These are phyloP conservation scores for Veloboletus limbatus DNA, from an alignment of 1,284 basidiomycete genomes.

Conservation along the genomic window DNA sequence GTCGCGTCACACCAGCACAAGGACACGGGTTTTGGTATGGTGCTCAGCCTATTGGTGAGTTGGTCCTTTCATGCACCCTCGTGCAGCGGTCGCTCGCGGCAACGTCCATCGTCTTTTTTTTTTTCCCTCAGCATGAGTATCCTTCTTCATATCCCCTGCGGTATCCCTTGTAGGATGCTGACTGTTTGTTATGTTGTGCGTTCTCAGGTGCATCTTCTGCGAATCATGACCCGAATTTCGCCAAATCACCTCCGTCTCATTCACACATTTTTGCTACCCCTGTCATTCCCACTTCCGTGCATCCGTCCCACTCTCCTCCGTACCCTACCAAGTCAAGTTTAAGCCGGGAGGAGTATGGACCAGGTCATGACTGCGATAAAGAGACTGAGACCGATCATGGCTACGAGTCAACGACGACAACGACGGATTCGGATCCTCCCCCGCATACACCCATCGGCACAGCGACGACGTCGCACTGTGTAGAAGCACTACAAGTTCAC, in stretches of 20 bases:
- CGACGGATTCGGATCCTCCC: slow-evolving; percentile 29
- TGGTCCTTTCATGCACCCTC: not conserved
- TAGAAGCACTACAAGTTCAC: slow-evolving; percentile 8
- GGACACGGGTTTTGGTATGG: slow-evolving; percentile 27
- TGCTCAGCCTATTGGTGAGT: slow-evolving; percentile 22
- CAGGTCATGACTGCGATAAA: slow-evolving; percentile 17
- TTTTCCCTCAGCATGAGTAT: not conserved
- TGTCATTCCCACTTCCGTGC: slow-evolving; percentile 1
- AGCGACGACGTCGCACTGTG: slow-evolving; percentile 5
- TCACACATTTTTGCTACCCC: slow-evolving; percentile 5
- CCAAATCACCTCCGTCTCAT: slow-evolving; percentile 5
- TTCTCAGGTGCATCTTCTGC: slow-evolving; percentile 17
- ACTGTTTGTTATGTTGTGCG: slow-evolving; percentile 6
- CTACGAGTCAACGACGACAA: slow-evolving; percentile 29
- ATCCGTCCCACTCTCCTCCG: not conserved
- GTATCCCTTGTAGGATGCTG: slow-evolving; percentile 9
- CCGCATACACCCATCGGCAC: slow-evolving; percentile 28
- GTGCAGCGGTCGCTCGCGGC: no score
- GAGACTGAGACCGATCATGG: slow-evolving; percentile 28
- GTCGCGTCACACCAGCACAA: slow-evolving; percentile 12
- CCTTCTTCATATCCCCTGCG: slow-evolving; percentile 3
- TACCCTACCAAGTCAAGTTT: slow-evolving; percentile 1
- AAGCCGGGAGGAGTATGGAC: slow-evolving; percentile 6
- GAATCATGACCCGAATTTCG: slow-evolving; percentile 11
- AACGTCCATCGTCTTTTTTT: no score